A percentile compares a stretch with the other conserved stretches of the same genome.
Evolutionary conservation across 495 filamentous ascomycete species (phyloP).

Genomic region (Lasiosphaeriaceae sp.): DNA sequence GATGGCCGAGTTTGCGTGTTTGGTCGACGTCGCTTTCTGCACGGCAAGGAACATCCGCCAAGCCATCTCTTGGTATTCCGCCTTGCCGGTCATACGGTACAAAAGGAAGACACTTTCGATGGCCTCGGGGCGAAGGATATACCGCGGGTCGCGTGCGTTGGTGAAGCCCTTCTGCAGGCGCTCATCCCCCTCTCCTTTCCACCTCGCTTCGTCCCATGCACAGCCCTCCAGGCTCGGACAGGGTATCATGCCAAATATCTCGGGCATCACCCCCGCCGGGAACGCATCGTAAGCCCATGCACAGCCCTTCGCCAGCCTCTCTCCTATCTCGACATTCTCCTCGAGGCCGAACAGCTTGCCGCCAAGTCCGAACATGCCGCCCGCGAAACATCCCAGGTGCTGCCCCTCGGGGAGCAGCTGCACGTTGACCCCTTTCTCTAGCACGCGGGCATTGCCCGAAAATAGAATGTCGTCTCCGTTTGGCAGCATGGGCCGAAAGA

Average conservation of each 20-base stretch:
- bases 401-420: slow-evolving; percentile 30
- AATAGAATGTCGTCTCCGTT: slow-evolving; percentile 61
- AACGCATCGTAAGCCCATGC: slow-evolving; percentile 82
- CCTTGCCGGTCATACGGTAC: slow-evolving; percentile 56
- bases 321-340: slow-evolving; percentile 67
- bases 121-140: slow-evolving; percentile 67
- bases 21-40: slow-evolving; percentile 40
- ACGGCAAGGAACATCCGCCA: slow-evolving; percentile 57
- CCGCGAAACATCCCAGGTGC: slow-evolving; percentile 67
- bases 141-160: slow-evolving; percentile 52
- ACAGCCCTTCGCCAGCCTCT: slow-evolving; percentile 78
- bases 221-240: slow-evolving; percentile 46
- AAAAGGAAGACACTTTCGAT: slow-evolving; percentile 66
- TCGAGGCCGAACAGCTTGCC: slow-evolving; percentile 67
- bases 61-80: slow-evolving; percentile 47
- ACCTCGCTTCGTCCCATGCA: slow-evolving; percentile 31
- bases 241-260: slow-evolving; percentile 57
- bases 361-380: slow-evolving; percentile 85
- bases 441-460: slow-evolving; percentile 34
- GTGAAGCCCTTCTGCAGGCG: slow-evolving; percentile 60
- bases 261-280: slow-evolving; percentile 81
- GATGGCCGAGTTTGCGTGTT: slow-evolving; percentile 46
- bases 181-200: slow-evolving; percentile 31
- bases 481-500: slow-evolving; percentile 60
- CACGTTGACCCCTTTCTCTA: not conserved